phyloP scores from a whole-genome alignment of 1,284 basidiomycete genomes.

The Cryptococcus jaspeensis region DNA sequence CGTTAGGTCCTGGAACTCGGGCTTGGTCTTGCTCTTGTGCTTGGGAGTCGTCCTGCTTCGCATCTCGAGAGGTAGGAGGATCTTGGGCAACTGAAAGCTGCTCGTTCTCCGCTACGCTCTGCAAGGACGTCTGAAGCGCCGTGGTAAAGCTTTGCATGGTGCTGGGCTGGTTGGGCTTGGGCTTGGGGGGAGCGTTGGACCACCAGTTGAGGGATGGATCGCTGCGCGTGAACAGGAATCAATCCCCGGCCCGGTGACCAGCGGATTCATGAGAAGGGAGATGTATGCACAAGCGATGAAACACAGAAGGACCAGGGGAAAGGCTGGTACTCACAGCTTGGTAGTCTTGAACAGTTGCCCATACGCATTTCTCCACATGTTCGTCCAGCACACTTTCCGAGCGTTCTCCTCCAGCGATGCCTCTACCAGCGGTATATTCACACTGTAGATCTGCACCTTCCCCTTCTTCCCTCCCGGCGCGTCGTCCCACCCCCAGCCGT shows the following conservation, averaged over 20 bases:
- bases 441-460: slow-evolving; percentile 42
- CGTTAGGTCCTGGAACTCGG: not conserved
- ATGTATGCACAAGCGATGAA: not conserved
- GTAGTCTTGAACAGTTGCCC: slow-evolving; percentile 46
- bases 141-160: not conserved
- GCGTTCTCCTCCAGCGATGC: slow-evolving; percentile 30
- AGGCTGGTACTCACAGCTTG: slow-evolving; percentile 27
- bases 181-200: slow-evolving; percentile 4
- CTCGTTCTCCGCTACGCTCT: not conserved
- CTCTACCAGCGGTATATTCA: slow-evolving; percentile 50
- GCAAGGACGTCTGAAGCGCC: not conserved
- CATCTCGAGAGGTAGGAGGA: too few species aligned
- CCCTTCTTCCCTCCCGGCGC: slow-evolving; percentile 47
- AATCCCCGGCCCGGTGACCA: not conserved
- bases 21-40: not conserved
- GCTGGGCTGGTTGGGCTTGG: not conserved
- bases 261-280: not conserved
- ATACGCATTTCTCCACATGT: slow-evolving; percentile 51
- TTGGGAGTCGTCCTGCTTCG: not conserved
- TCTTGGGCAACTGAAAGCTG: not conserved
- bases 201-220: slow-evolving; percentile 17
- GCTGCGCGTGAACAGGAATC: not conserved
- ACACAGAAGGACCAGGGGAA: not conserved
- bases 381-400: slow-evolving; percentile 46
- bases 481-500: slow-evolving; percentile 66